Evolutionary conservation across 1,284 basidiomycete genomes (phyloP), one percentile per base, ranked within the genome.

Genomic region (Ustilago cynodontis): DNA sequence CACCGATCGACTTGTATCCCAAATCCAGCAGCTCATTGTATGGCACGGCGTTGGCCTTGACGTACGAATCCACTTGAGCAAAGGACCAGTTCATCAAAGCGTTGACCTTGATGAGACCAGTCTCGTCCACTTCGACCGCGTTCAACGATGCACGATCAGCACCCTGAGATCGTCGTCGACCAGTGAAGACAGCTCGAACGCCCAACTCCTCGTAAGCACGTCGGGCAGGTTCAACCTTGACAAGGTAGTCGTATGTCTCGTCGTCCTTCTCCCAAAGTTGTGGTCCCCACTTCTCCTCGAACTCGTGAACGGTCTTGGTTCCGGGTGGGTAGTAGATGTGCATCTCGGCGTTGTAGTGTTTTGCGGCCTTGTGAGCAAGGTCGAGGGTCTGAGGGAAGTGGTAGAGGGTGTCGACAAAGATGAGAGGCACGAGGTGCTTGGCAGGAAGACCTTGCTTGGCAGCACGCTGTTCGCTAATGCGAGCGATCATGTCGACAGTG

Each of bases 151-250:
- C 91, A 13, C 96, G 91, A 82, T 94, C 93, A 8, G 90, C 93
- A 11, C 96, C 96, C 86, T 99, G 96, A 11, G 94, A 94, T 35
- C 93, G 91, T 26, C 96, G 90, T 35, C 97, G 91, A 29, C 96
- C 96, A 6, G 96, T 99, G 81, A 99, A 96, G 65, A 98, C 93
- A 7, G 94, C 91, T 77, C 91, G 90, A 24, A 98, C 94, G 37
- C 90, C 89, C 41, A 97, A 89, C 51, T 91, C 90, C 66, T 91
- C 88, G 86, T 99, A 98, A 16, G 95, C 94, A 37, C 95, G 89
- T 35, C 92, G 91, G 3, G 93, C 94, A 22, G 96, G 95, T 86
- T 99, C 97, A 39, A 97, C 93, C 90, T 99, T 99, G 83, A 98
- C 94, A 2, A 91, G 88, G 86, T 92, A 98, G 86, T 99, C 96